Evolutionary conservation across 2,329 filamentous ascomycete genomes (phyloP).

Genomic region (Trichoderma brevicompactum): DNA sequence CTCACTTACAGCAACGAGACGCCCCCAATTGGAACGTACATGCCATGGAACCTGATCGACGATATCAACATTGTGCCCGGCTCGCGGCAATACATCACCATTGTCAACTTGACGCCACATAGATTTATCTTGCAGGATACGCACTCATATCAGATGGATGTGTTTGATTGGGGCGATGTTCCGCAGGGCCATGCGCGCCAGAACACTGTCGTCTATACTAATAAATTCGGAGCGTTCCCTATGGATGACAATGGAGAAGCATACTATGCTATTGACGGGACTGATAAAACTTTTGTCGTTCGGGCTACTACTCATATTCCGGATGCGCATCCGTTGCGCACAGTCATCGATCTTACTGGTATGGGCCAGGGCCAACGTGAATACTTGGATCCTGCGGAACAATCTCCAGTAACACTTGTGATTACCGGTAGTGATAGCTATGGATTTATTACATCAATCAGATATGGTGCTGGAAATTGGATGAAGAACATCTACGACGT

Average conservation of each 20-base stretch:
- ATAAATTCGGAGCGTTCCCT: conserved; percentile 27
- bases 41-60: conserved; percentile 27
- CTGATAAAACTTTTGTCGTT: conserved; percentile 39
- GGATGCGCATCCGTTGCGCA: conserved; percentile 35
- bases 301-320: conserved; percentile 40
- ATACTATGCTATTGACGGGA: conserved; percentile 40
- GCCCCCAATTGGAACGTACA: conserved; percentile 25
- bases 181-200: conserved; percentile 41
- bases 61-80: conserved; percentile 21
- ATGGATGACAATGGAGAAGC: conserved; percentile 41
- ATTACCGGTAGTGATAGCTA: conserved; percentile 43
- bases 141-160: conserved; percentile 41
- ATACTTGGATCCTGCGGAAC: conserved; percentile 40
- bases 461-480: conserved; percentile 39
- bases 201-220: conserved; percentile 38
- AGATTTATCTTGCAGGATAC: conserved; percentile 37
- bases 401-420: conserved; percentile 41
- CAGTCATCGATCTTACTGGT: conserved; percentile 39
- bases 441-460: conserved; percentile 41
- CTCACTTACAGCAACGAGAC: conserved; percentile 28
- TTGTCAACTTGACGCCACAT: conserved; percentile 44
- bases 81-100: conserved; percentile 40
- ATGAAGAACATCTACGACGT: conserved; percentile 41
- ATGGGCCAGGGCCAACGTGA: conserved; percentile 43
- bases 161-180: conserved; percentile 41